Conservation (phyloP, 768 basidiomycete species). For the Hysterangium stoloniferum region DNA sequence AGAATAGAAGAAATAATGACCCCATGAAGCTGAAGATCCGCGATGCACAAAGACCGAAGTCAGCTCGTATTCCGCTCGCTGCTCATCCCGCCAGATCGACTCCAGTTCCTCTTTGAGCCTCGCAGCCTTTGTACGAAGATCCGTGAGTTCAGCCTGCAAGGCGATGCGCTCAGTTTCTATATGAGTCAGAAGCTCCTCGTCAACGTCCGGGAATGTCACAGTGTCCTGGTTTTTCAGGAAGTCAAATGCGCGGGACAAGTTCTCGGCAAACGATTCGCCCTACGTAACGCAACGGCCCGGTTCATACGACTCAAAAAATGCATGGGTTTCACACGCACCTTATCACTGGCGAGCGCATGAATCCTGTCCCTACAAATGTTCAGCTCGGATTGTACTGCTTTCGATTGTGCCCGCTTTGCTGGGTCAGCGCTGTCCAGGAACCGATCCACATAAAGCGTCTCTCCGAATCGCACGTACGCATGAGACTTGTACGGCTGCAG, state of each 20-base stretch:
- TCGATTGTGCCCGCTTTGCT: conserved; percentile 63
- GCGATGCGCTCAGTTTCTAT: conserved; percentile 46
- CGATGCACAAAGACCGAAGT: conserved; percentile 95
- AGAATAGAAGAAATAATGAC: conserved; percentile 96
- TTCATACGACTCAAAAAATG: neutral
- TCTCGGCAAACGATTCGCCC: conserved; percentile 53
- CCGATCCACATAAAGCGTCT: conserved; percentile 84
- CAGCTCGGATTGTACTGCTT: conserved; percentile 61
- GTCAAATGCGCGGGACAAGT: conserved; percentile 46
- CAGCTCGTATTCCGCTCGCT: conserved; percentile 71
- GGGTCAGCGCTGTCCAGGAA: conserved; percentile 75
- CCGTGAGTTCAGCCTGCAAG: conserved; percentile 50
- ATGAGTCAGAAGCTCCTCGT: conserved; percentile 45
- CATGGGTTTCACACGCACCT: conserved; percentile 36
- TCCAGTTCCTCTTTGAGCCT: conserved; percentile 65
- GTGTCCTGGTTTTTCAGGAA: conserved; percentile 49
- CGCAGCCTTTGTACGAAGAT: conserved; percentile 40
- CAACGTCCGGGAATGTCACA: conserved; percentile 42
- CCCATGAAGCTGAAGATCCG: conserved; percentile 78
- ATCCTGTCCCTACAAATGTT: conserved; percentile 58
- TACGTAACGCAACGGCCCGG: conserved; percentile 24
- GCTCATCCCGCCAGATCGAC: conserved; percentile 62
- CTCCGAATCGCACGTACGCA: conserved; percentile 85
- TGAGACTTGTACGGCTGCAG: conserved; percentile 93
- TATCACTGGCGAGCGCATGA: conserved; percentile 58